Percentiles rank a stretch among this genome's conserved stretches.
phyloP scores from a whole-genome alignment of 768 basidiomycete genomes.

The Russula emetica region DNA sequence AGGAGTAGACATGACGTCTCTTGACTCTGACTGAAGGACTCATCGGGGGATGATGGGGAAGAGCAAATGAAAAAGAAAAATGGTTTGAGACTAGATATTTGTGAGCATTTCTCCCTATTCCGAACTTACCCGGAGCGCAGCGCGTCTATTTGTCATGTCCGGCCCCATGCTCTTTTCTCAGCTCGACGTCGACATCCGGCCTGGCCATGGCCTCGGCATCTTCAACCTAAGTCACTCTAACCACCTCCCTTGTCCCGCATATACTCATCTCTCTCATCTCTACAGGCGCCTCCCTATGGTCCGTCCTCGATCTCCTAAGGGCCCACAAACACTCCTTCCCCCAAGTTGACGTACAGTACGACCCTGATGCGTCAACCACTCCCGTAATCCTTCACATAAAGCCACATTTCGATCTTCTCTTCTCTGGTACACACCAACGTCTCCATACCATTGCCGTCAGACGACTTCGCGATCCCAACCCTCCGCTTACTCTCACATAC shows the following conservation, averaged over 20 bases:
- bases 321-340: slow-evolving; percentile 66
- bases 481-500: slow-evolving; percentile 65
- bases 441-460: slow-evolving; percentile 74
- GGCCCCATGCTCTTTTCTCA: slow-evolving; percentile 50
- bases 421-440: slow-evolving; percentile 73
- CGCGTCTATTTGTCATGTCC: background rate
- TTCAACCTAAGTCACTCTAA: slow-evolving; percentile 58
- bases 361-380: slow-evolving; percentile 65
- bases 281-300: slow-evolving; percentile 74
- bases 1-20: slow-evolving; percentile 21
- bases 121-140: background rate
- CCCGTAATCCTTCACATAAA: slow-evolving; percentile 75
- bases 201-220: slow-evolving; percentile 69
- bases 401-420: slow-evolving; percentile 81
- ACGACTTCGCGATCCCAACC: slow-evolving; percentile 60
- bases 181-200: slow-evolving; percentile 70
- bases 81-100: background rate
- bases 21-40: slow-evolving; percentile 21
- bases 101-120: background rate
- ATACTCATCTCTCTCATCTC: background rate
- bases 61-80: background rate
- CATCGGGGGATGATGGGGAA: background rate
- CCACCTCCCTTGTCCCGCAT: background rate
- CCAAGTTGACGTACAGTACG: slow-evolving; percentile 79
- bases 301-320: slow-evolving; percentile 63